Percentiles rank a stretch among this genome's conserved stretches.
phyloP scores from a whole-genome alignment of 768 basidiomycete species.

The Daedalea quercina region DNA sequence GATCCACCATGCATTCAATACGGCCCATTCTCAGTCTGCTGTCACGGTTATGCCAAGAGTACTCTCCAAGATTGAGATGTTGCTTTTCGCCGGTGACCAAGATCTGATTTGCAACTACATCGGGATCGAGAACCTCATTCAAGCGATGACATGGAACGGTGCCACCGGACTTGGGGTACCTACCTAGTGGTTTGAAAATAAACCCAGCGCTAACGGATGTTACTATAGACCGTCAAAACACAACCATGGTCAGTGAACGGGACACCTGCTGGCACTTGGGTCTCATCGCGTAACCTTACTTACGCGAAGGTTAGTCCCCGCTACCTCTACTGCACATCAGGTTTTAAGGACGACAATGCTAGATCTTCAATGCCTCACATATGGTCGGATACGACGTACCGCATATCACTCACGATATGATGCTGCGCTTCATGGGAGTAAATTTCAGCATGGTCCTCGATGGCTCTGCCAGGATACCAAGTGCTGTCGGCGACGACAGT shows the following conservation, averaged over 20 bases:
- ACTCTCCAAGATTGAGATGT: conserved; percentile 72
- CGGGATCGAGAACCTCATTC: conserved; percentile 83
- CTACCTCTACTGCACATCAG: neutral
- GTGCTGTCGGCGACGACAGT: conserved; percentile 64
- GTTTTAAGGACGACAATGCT: neutral
- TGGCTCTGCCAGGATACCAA: conserved; percentile 75
- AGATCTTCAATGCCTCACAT: conserved; percentile 93
- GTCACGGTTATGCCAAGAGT: conserved; percentile 74
- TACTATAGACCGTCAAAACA: conserved; percentile 52
- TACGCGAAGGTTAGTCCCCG: conserved; percentile 67
- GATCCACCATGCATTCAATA: conserved; percentile 58
- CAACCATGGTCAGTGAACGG: conserved; percentile 73
- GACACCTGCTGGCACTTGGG: conserved; percentile 86
- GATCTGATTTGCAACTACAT: conserved; percentile 96
- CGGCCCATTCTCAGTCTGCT: conserved; percentile 53
- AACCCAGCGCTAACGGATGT: neutral
- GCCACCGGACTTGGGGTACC: conserved; percentile 77
- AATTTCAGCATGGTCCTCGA: conserved; percentile 80
- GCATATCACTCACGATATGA: conserved; percentile 92
- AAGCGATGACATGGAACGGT: conserved; percentile 81
- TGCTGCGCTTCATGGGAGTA: conserved; percentile 92
- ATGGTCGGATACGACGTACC: conserved; percentile 93
- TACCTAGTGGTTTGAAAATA: conserved; percentile 9
- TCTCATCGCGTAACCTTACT: conserved; percentile 80
- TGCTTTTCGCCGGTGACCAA: conserved; percentile 93